A percentile compares a stretch with the other conserved stretches of the same genome.
Conservation (phyloP, 768 basidiomycete species). For the Ramaria sp. region DNA sequence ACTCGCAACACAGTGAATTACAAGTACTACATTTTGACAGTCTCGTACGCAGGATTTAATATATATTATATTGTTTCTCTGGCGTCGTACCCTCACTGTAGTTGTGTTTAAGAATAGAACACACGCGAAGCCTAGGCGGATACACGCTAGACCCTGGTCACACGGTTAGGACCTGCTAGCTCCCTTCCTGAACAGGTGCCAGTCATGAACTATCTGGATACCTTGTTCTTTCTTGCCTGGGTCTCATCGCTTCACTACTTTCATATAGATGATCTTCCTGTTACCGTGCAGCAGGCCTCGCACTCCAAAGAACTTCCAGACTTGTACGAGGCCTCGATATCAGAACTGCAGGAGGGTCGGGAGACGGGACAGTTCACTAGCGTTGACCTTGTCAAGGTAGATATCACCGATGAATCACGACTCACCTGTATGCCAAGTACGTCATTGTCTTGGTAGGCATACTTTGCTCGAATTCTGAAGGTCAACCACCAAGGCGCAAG, state of each 20-base stretch:
- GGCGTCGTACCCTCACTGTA: too few relatives aligned
- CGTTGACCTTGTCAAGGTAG: slow-evolving; percentile 30
- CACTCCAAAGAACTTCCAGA: slow-evolving; percentile 21
- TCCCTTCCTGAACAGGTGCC: too few relatives aligned
- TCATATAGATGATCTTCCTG: background rate
- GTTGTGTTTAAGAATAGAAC: too few relatives aligned
- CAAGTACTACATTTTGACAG: too few relatives aligned
- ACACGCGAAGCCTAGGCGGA: too few relatives aligned
- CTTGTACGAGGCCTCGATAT: slow-evolving; percentile 30
- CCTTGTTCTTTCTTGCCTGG: background rate
- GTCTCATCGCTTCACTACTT: background rate
- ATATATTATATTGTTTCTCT: too few relatives aligned
- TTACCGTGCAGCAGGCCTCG: background rate
- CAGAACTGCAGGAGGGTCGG: slow-evolving; percentile 29
- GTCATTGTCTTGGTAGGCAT: slow-evolving; percentile 20
- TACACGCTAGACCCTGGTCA: too few relatives aligned
- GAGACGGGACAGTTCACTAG: slow-evolving; percentile 26
- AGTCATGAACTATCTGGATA: background rate
- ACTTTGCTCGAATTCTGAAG: slow-evolving; percentile 33
- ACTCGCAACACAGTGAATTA: too few relatives aligned
- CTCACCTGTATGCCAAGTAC: background rate
- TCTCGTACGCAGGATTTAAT: too few relatives aligned
- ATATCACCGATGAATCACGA: background rate
- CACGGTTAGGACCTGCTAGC: too few relatives aligned
- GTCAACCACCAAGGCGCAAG: slow-evolving; percentile 29